A percentile compares a stretch with the other conserved stretches of the same genome.
Conservation (phyloP, 108 stramenopile genomes). For the Skeletonema marinoi region DNA sequence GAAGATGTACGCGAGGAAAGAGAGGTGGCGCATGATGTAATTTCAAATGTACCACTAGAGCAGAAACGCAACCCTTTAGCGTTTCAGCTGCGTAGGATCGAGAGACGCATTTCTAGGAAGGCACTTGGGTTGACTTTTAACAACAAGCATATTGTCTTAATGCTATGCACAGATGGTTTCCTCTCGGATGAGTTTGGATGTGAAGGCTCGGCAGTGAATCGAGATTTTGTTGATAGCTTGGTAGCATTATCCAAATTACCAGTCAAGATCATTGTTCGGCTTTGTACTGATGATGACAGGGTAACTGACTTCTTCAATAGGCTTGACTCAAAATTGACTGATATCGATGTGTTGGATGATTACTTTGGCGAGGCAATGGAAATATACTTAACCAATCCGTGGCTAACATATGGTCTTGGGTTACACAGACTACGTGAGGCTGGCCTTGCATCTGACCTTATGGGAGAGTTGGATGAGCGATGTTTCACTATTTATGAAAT, state of each 20-base stretch:
- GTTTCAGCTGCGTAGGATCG: conserved; percentile 4
- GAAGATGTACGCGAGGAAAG: conserved; percentile 7
- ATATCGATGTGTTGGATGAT: conserved; percentile 83
- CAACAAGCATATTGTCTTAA: conserved; percentile 42
- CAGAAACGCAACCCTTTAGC: conserved; percentile 13
- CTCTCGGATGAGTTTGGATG: conserved; percentile 47
- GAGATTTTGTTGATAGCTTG: conserved; percentile 49
- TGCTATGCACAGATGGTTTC: conserved; percentile 59
- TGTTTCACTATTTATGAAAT: conserved; percentile 60
- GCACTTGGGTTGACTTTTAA: conserved; percentile 6
- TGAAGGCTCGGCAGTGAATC: conserved; percentile 13
- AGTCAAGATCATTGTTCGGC: conserved; percentile 70
- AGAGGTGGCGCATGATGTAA: background rate
- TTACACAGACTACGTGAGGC: conserved; percentile 75
- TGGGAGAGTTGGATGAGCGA: conserved; percentile 65
- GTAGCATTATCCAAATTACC: conserved; percentile 64
- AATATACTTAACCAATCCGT: conserved; percentile 66
- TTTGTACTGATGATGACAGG: conserved; percentile 77
- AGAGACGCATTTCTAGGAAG: background rate
- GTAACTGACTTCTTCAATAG: conserved; percentile 71
- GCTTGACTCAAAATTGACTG: conserved; percentile 69
- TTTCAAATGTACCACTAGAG: background rate
- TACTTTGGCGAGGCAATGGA: conserved; percentile 35
- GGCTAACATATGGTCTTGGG: conserved; percentile 69
- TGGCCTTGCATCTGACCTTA: conserved; percentile 61